Conservation (phyloP, 768 basidiomycete species). For the Mycena polygramma region DNA sequence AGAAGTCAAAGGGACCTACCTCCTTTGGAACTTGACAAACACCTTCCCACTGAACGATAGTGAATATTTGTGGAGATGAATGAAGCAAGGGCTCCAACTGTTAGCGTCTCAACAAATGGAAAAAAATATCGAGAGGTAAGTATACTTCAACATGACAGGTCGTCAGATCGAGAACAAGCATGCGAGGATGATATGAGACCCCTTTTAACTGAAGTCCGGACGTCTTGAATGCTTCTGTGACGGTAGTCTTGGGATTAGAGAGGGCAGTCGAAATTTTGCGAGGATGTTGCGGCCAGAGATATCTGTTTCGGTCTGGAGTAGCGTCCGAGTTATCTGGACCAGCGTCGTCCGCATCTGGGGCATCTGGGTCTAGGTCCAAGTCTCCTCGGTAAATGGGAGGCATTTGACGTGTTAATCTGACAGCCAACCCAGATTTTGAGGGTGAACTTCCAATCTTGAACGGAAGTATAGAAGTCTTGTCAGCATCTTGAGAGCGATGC, state of each 20-base stretch:
- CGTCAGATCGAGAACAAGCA: not conserved
- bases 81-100: no score
- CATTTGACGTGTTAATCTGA: not conserved
- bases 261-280: not conserved
- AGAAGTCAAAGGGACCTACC: not conserved
- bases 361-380: not conserved
- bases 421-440: not conserved
- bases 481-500: not conserved
- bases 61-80: not conserved
- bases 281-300: not conserved
- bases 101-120: no score
- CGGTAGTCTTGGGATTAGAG: not conserved
- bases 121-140: no score
- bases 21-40: not conserved
- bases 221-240: not conserved
- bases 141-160: not conserved
- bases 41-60: not conserved
- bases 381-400: not conserved
- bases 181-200: not conserved
- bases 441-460: not conserved
- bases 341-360: not conserved
- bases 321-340: not conserved
- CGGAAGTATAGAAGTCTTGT: no score
- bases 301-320: not conserved
- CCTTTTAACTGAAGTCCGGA: not conserved